A percentile compares a stretch with the other conserved stretches of the same genome.
Conservation (phyloP, 2,329 filamentous ascomycete species). For the Colletotrichum orbiculare region DNA sequence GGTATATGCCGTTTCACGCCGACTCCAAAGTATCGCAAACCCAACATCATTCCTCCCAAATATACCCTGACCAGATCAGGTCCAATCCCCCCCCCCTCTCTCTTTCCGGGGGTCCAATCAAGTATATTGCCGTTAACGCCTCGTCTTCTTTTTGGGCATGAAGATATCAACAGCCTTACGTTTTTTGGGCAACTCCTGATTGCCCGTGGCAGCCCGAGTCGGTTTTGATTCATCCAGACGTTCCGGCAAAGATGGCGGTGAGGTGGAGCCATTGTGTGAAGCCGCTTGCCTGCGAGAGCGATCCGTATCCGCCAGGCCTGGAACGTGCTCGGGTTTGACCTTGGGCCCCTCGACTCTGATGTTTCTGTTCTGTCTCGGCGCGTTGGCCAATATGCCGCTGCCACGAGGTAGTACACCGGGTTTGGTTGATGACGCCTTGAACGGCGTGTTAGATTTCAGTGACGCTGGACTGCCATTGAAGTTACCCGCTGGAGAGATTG, state of each 20-base stretch:
- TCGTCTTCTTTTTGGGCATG: constrained; percentile 58
- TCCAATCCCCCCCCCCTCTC: no score
- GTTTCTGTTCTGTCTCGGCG: constrained; percentile 27
- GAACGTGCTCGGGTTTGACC: constrained; percentile 7
- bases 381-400: constrained; percentile 27
- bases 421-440: constrained; percentile 6
- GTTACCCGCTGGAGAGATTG: not conserved
- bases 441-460: no score
- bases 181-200: constrained; percentile 45
- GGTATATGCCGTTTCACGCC: no score
- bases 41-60: no score
- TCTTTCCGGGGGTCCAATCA: not conserved
- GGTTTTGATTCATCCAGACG: constrained; percentile 28
- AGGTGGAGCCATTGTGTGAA: constrained; percentile 15
- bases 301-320: not conserved
- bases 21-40: no score
- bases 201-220: constrained; percentile 13
- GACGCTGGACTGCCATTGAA: no score
- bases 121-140: not conserved
- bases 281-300: constrained; percentile 14
- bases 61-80: no score
- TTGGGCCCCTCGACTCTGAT: constrained; percentile 28
- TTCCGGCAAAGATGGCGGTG: constrained; percentile 40
- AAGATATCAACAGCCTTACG: constrained; percentile 62
- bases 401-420: not conserved